Evolutionary conservation across 371 early-diverging fungal species (phyloP), one percentile per base, ranked within the genome.

Genomic region (Rhizopus sp.): DNA sequence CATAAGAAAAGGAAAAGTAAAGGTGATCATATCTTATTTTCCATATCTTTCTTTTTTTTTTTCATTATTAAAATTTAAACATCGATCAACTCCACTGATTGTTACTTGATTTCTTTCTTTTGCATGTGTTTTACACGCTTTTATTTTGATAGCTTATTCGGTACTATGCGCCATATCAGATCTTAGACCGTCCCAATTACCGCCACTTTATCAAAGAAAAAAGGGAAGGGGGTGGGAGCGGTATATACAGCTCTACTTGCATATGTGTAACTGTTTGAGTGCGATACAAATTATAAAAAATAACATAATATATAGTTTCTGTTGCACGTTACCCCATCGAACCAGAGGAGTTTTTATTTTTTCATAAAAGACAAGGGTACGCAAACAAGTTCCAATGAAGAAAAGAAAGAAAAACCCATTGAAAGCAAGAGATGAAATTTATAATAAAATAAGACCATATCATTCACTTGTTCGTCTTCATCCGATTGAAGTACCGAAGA

Each of bases 111-210:
- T 31, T 30, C 31, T 13, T 47, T 17, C 10, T 4, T 5, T 31
- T 34, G 10, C 59, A 58, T 58, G 52, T 44, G 59, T 10, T 51
- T 46, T 45, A 16, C 59, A 58, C 59, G 38, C 35, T 58, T 41
- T 55, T 2, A 9, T 49, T 31, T 7, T 23, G 23, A 23, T 23
- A 23, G 23, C 23, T 23, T 23, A 23, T 23, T 30, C 32, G 16
- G 13, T 13, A 34, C 10, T 34, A n/a, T 17, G 13, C 17, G 10
- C 9, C 50, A n/a, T 50, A 9, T 16, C 37, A 35, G 7, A 17
- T 8, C 35, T 17, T 30, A 29, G 17, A 33, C 54, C 47, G 55
- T 31, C 12, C n/a, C 7, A 41, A 40, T 31, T 31, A 40, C 53
- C 53, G 53, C n/a, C 23, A 23, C 23, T 23, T 23, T 23, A 23